A percentile compares a stretch with the other conserved stretches of the same genome.
Conservation (phyloP, 306 rosid genomes). For the Mimosa bimucronata region DNA sequence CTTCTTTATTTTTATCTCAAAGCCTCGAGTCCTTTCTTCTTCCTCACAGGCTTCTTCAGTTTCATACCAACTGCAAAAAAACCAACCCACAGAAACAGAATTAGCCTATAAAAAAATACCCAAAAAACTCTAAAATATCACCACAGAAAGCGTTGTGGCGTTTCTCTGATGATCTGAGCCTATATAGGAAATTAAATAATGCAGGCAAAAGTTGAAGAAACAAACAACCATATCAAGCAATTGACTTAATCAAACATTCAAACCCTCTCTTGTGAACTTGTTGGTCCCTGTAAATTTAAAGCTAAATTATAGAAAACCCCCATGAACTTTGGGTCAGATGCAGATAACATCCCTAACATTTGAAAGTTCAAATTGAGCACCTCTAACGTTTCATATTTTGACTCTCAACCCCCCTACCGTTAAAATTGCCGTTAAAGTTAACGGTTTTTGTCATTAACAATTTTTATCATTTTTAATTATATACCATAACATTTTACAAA, state of each 20-base stretch:
- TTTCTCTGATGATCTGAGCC: neutral
- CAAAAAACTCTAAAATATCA: neutral
- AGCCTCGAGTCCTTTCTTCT: conserved; percentile 60
- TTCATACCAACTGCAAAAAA: conserved; percentile 72
- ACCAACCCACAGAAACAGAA: conserved; percentile 44
- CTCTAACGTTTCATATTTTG: no score
- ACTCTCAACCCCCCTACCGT: no score
- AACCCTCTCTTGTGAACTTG: conserved; percentile 27
- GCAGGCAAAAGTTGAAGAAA: conserved; percentile 22
- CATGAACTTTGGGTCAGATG: no score
- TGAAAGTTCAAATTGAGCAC: no score
- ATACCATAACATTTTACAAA: no score
- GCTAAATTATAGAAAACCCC: no score
- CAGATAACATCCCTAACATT: no score
- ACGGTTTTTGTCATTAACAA: no score
- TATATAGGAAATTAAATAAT: conserved; percentile 31
- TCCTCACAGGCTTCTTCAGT: conserved; percentile 78
- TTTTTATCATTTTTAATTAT: no score
- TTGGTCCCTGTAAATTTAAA: neutral
- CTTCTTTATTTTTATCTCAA: conserved; percentile 40
- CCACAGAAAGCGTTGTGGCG: neutral
- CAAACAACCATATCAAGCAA: conserved; percentile 3
- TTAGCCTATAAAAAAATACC: conserved; percentile 42
- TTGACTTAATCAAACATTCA: no score
- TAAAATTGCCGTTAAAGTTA: no score